phyloP scores from a whole-genome alignment of 2,329 filamentous ascomycete genomes.

The Phoma sp. region DNA sequence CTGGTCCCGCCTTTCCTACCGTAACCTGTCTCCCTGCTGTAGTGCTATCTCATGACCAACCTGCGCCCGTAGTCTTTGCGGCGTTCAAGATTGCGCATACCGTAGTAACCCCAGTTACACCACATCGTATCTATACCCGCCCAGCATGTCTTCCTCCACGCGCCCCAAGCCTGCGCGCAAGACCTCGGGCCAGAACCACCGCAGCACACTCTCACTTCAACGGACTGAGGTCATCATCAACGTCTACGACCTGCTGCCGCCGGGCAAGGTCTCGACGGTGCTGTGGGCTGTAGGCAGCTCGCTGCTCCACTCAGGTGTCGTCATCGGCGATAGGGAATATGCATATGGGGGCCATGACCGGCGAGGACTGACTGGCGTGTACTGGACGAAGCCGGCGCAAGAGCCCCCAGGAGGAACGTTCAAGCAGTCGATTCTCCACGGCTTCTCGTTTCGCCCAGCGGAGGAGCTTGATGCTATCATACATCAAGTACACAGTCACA shows the following conservation, averaged over 20 bases:
- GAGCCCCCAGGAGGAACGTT: slow-evolving; percentile 82
- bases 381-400: slow-evolving; percentile 76
- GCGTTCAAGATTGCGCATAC: slow-evolving; percentile 18
- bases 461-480: slow-evolving; percentile 76
- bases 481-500: slow-evolving; percentile 51
- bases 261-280: slow-evolving; percentile 75
- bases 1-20: slow-evolving; percentile 25
- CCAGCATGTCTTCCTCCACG: slow-evolving; percentile 41
- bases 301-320: slow-evolving; percentile 82
- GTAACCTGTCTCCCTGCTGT: slow-evolving; percentile 10
- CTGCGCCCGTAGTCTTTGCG: slow-evolving; percentile 13
- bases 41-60: slow-evolving; percentile 7
- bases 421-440: slow-evolving; percentile 76
- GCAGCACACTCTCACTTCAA: slow-evolving; percentile 72
- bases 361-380: slow-evolving; percentile 76
- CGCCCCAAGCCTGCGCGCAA: slow-evolving; percentile 49
- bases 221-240: slow-evolving; percentile 79
- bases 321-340: slow-evolving; percentile 81
- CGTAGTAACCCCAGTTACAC: slow-evolving; percentile 17
- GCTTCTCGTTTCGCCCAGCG: slow-evolving; percentile 74
- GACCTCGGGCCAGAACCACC: slow-evolving; percentile 58
- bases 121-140: slow-evolving; percentile 4
- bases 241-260: slow-evolving; percentile 80
- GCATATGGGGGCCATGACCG: slow-evolving; percentile 84
- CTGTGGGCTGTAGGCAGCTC: slow-evolving; percentile 81